Evolutionary conservation across 495 filamentous ascomycete species (phyloP).

Genomic region (Extremus antarcticus): DNA sequence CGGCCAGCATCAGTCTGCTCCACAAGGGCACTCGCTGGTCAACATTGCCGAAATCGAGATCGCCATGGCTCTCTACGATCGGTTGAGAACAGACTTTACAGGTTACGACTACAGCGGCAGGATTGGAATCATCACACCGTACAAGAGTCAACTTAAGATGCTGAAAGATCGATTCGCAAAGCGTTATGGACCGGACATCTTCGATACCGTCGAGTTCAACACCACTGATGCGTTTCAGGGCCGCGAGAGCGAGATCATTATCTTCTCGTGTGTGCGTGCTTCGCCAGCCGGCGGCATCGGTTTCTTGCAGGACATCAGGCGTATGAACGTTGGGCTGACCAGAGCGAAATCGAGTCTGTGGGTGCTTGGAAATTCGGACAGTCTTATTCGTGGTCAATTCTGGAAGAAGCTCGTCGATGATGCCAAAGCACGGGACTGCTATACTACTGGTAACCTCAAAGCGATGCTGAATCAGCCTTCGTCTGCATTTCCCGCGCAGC

Average conservation of each 20-base stretch:
- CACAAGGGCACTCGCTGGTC: constrained; percentile 75
- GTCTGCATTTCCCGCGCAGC: constrained; percentile 4
- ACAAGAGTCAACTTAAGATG: constrained; percentile 81
- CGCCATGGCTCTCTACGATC: constrained; percentile 71
- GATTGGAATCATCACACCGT: constrained; percentile 93
- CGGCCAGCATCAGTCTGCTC: constrained; percentile 68
- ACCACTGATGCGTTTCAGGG: constrained; percentile 98
- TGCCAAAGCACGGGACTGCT: constrained; percentile 60
- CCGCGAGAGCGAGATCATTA: constrained; percentile 92
- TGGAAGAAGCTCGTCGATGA: constrained; percentile 79
- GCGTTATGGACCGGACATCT: constrained; percentile 62
- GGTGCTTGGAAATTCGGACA: constrained; percentile 84
- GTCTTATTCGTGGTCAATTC: constrained; percentile 75
- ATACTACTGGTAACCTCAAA: constrained; percentile 59
- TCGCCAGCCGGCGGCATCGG: constrained; percentile 81
- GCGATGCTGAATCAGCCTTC: constrained; percentile 41
- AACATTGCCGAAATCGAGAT: constrained; percentile 78
- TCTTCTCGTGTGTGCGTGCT: constrained; percentile 95
- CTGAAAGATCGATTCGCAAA: constrained; percentile 60
- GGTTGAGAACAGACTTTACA: constrained; percentile 60
- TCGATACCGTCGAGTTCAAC: constrained; percentile 82
- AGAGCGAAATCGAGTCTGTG: constrained; percentile 91
- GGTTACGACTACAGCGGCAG: constrained; percentile 63
- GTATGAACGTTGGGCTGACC: constrained; percentile 98
- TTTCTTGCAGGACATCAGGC: constrained; percentile 94